Evolutionary conservation across 2,329 filamentous ascomycete species (phyloP).

Genomic region (Aspergillus cejpii): DNA sequence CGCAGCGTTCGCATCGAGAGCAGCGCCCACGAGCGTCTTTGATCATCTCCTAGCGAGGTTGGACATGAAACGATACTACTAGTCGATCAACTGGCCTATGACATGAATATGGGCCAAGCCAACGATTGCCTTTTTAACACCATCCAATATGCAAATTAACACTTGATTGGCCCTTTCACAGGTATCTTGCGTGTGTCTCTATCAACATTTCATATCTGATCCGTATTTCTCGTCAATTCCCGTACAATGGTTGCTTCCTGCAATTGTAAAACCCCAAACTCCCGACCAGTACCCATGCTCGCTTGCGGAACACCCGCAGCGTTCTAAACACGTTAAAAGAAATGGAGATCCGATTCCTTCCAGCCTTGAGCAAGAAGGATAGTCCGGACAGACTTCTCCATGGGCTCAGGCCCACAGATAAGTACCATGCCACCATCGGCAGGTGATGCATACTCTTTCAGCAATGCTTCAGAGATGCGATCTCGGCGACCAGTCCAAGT

Average conservation of each 20-base stretch:
- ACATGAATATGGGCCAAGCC: not conserved
- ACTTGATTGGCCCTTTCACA: not conserved
- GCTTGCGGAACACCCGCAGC: not conserved
- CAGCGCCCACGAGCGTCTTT: constrained; percentile 53
- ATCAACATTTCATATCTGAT: not conserved
- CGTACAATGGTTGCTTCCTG: not conserved
- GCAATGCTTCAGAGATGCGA: constrained; percentile 56
- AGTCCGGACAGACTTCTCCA: constrained; percentile 61
- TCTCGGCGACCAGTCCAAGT: constrained; percentile 64
- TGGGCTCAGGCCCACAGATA: constrained; percentile 68
- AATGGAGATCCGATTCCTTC: constrained; percentile 64
- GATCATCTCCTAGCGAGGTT: constrained; percentile 62
- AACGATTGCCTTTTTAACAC: too few relatives aligned
- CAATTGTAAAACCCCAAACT: not conserved
- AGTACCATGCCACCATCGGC: constrained; percentile 58
- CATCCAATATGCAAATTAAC: not conserved
- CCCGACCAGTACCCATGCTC: not conserved
- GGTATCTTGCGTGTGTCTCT: not conserved
- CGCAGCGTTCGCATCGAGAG: constrained; percentile 24
- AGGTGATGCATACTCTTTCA: constrained; percentile 51
- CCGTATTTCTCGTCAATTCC: not conserved
- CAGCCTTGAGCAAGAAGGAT: constrained; percentile 60
- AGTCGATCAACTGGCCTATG: constrained; percentile 1
- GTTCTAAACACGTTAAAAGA: constrained; percentile 52
- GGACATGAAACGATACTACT: constrained; percentile 65